Evolutionary conservation across 495 filamentous ascomycete species (phyloP).

Genomic region (Trichoderma reesei): DNA sequence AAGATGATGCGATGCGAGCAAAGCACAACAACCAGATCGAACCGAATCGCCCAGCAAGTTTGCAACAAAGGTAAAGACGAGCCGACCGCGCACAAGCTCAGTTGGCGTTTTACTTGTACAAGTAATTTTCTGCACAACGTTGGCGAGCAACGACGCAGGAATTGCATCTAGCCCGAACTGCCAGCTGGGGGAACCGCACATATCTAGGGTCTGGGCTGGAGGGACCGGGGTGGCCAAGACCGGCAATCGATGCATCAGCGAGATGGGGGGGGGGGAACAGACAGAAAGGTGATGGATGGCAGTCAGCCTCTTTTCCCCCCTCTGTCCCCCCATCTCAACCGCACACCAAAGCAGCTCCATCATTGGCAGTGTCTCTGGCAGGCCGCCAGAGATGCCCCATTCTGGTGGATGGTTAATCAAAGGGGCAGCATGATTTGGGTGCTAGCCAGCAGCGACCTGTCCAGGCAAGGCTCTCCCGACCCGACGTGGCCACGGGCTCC

Average conservation of each 20-base stretch:
- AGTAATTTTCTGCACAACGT: background rate
- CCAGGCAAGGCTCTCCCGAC: background rate
- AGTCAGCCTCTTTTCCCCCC: background rate
- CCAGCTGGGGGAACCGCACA: background rate
- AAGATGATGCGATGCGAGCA: background rate
- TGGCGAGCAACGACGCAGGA: background rate
- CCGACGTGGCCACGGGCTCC: background rate
- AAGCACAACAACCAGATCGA: background rate
- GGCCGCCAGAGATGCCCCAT: background rate
- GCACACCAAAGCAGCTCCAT: background rate
- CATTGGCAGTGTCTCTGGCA: background rate
- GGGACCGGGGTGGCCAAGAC: background rate
- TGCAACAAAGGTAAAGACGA: background rate
- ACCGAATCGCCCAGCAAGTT: background rate
- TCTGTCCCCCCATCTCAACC: background rate
- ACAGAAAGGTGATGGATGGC: background rate
- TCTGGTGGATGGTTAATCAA: background rate
- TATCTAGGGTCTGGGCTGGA: background rate
- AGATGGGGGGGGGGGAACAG: background rate
- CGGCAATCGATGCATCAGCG: background rate
- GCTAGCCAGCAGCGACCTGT: background rate
- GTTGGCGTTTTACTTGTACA: background rate
- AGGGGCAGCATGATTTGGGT: background rate
- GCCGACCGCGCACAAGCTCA: conserved; percentile 2
- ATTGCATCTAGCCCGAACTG: background rate